Conservation (phyloP, 2,329 filamentous ascomycete species). For the Aspergillus pseudoterreus region DNA sequence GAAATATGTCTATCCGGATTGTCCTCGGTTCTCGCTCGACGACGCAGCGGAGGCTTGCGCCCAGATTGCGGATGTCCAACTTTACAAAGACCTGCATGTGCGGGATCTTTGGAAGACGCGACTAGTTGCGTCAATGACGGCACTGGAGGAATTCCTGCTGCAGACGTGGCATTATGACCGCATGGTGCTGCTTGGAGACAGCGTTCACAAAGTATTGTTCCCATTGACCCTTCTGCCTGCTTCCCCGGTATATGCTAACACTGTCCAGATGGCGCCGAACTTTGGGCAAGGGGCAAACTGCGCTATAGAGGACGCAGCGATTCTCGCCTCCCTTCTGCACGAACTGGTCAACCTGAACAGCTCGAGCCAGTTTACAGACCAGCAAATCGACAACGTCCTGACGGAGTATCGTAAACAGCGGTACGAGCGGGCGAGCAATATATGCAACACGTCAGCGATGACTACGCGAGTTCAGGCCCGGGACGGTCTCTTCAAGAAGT, state of each 20-base stretch:
- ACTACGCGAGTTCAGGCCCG: conserved; percentile 17
- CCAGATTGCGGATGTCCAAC: conserved; percentile 5
- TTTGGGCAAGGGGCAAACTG: conserved; percentile 40
- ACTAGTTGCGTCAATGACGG: conserved; percentile 15
- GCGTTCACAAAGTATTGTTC: conserved; percentile 22
- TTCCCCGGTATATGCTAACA: neutral
- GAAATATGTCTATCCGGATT: conserved; percentile 18
- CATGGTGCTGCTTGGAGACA: conserved; percentile 24
- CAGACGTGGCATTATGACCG: conserved; percentile 22
- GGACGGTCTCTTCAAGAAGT: conserved; percentile 13
- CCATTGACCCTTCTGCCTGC: too few relatives aligned
- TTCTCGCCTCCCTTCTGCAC: conserved; percentile 30
- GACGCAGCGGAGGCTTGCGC: conserved; percentile 15
- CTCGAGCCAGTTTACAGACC: neutral
- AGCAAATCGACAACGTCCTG: conserved; percentile 5
- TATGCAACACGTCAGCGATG: conserved; percentile 13
- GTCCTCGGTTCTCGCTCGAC: conserved; percentile 18
- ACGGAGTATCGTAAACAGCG: conserved; percentile 8
- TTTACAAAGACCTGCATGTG: conserved; percentile 17
- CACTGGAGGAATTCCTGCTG: conserved; percentile 23
- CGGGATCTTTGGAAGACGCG: conserved; percentile 21
- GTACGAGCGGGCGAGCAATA: conserved; percentile 11
- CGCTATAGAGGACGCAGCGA: conserved; percentile 40
- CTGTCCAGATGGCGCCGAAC: conserved; percentile 30
- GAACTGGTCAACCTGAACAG: neutral